phyloP scores from a whole-genome alignment of 2,329 filamentous ascomycete species.

The Helminthosporium solani region DNA sequence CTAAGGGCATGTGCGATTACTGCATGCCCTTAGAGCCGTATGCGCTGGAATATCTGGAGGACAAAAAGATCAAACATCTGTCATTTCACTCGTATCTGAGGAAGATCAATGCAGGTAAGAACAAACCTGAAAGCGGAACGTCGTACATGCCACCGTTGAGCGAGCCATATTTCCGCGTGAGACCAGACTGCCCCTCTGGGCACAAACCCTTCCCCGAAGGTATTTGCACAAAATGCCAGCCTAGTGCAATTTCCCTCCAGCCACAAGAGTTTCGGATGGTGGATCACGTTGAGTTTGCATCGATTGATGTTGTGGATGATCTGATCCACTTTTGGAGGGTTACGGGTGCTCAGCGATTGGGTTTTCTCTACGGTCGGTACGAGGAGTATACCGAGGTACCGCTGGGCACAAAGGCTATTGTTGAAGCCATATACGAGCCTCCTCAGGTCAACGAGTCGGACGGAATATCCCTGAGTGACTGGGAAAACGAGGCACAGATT shows the following conservation, averaged over 20 bases:
- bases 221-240: constrained; percentile 97
- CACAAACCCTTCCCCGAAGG: constrained; percentile 93
- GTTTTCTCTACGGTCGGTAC: constrained; percentile 88
- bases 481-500: constrained; percentile 80
- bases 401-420: constrained; percentile 88
- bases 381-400: constrained; percentile 90
- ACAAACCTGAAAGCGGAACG: constrained; percentile 88
- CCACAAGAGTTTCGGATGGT: constrained; percentile 95
- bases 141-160: constrained; percentile 95
- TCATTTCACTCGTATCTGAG: constrained; percentile 94
- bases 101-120: constrained; percentile 94
- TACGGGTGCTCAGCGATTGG: constrained; percentile 79
- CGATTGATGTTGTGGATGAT: constrained; percentile 79
- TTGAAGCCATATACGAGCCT: constrained; percentile 96
- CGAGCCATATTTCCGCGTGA: constrained; percentile 90
- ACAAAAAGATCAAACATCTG: constrained; percentile 98
- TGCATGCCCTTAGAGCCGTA: constrained; percentile 97
- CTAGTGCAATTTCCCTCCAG: constrained; percentile 92
- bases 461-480: constrained; percentile 79
- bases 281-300: constrained; percentile 95
- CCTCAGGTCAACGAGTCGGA: constrained; percentile 88
- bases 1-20: constrained; percentile 99
- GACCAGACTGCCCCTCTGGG: constrained; percentile 84
- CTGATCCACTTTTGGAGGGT: constrained; percentile 90
- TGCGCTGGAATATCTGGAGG: constrained; percentile 79